phyloP scores from a whole-genome alignment of 805 yeast genomes.

The Myxozyma geophila region DNA sequence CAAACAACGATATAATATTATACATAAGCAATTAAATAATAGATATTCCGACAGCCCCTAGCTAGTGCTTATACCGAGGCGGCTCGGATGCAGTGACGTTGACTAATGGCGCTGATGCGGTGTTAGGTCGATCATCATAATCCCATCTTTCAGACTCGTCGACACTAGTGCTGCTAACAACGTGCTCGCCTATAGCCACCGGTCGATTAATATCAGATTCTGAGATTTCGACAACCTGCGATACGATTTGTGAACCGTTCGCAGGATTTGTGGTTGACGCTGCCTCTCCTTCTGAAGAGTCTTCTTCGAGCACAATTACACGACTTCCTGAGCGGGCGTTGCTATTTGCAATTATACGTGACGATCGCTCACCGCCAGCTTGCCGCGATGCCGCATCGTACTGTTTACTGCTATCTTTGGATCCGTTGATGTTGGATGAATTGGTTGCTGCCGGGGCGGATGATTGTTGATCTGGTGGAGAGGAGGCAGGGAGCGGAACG shows the following conservation, averaged over 20 bases:
- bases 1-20: not conserved
- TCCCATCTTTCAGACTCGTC: slow-evolving; percentile 30
- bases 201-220: slow-evolving; percentile 10
- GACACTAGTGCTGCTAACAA: slow-evolving; percentile 17
- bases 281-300: not conserved
- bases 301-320: slow-evolving; percentile 19
- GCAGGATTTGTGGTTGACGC: not conserved
- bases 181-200: slow-evolving; percentile 16
- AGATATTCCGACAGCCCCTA: not conserved
- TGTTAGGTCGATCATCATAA: slow-evolving; percentile 22
- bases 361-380: not conserved
- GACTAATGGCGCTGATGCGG: not conserved
- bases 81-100: not conserved
- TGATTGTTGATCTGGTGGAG: not conserved
- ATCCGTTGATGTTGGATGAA: not conserved
- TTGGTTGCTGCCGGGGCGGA: not conserved
- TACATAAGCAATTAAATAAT: not conserved
- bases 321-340: not conserved
- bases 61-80: not conserved
- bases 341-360: slow-evolving; percentile 1
- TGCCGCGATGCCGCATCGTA: not conserved
- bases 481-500: slow-evolving; percentile 15
- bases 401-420: not conserved
- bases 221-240: slow-evolving; percentile 9
- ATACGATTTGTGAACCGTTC: not conserved